These are phyloP conservation scores for Dryas alaskensis DNA, from an alignment of 306 rosid species.

Conservation along the genomic window DNA sequence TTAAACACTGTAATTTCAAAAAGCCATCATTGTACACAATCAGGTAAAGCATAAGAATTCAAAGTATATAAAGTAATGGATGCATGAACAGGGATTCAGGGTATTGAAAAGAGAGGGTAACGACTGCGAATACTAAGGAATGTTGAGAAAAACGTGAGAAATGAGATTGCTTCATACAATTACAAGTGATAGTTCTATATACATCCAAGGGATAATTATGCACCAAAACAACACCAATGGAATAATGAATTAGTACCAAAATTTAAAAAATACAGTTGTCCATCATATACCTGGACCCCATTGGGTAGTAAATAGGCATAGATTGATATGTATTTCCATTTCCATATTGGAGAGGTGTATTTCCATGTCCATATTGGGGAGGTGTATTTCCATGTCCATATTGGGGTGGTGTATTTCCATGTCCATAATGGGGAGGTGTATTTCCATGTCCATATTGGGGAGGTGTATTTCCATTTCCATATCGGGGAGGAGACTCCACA, in stretches of 20 bases:
- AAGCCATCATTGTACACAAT: neutral
- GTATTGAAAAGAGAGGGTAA: neutral
- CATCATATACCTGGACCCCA: constrained; percentile 59
- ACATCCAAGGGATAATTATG: neutral
- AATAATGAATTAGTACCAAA: neutral
- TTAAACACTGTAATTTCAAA: neutral
- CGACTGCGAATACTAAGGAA: neutral
- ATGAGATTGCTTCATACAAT: neutral
- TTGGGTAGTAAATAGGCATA: constrained; percentile 41
- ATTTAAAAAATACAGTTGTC: neutral
- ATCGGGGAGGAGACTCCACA: constrained; percentile 65
- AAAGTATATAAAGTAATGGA: neutral
- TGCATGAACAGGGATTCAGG: neutral
- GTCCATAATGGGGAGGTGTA: constrained; percentile 8
- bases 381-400: constrained; percentile 27
- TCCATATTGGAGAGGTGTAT: constrained; percentile 54
- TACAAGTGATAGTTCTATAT: neutral
- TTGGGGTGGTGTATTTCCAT: constrained; percentile 16
- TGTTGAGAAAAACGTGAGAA: neutral
- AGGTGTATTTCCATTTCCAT: constrained; percentile 50
- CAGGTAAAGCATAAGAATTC: constrained; percentile 5
- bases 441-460: constrained; percentile 18
- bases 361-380: constrained; percentile 49
- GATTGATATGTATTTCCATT: constrained; percentile 53
- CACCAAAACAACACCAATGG: neutral